Evolutionary conservation across 2,329 filamentous ascomycete genomes (phyloP).

Genomic region (Lachnellula arida): DNA sequence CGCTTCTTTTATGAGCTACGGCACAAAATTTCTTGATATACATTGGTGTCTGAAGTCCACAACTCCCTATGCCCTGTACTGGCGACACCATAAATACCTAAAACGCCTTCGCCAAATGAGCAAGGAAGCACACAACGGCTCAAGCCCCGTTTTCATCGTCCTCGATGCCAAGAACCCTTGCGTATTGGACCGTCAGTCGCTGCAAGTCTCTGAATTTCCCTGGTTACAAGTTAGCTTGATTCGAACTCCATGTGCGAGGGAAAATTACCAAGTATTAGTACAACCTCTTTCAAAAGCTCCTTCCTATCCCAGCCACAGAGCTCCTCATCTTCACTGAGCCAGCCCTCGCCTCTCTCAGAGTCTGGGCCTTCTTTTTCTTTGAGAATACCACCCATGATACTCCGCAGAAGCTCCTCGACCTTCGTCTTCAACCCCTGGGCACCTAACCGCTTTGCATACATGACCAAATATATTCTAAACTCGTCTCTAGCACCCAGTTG

Average conservation of each 20-base stretch:
- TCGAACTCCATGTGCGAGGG: background rate
- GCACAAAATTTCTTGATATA: background rate
- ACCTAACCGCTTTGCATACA: constrained; percentile 95
- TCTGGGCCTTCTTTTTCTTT: constrained; percentile 48
- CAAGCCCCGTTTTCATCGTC: constrained; percentile 26
- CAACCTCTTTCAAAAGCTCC: constrained; percentile 83
- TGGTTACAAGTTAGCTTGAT: constrained; percentile 35
- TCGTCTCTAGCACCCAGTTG: constrained; percentile 84
- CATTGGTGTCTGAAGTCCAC: background rate
- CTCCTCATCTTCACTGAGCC: constrained; percentile 62
- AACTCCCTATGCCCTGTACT: constrained; percentile 2
- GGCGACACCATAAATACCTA: constrained; percentile 16
- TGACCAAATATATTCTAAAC: constrained; percentile 90
- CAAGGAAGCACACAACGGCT: background rate
- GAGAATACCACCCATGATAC: constrained; percentile 68
- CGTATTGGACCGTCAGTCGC: constrained; percentile 91
- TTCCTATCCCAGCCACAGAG: constrained; percentile 89
- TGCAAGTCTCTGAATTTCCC: constrained; percentile 95
- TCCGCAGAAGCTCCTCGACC: constrained; percentile 86
- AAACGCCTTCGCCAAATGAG: constrained; percentile 22
- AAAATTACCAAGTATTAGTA: constrained; percentile 80
- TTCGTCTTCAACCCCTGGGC: constrained; percentile 83
- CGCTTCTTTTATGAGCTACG: background rate
- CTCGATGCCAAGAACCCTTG: constrained; percentile 66
- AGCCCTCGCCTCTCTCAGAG: constrained; percentile 48